phyloP scores from a whole-genome alignment of 1,284 basidiomycete species.

The Mycocalia duriaeana region DNA sequence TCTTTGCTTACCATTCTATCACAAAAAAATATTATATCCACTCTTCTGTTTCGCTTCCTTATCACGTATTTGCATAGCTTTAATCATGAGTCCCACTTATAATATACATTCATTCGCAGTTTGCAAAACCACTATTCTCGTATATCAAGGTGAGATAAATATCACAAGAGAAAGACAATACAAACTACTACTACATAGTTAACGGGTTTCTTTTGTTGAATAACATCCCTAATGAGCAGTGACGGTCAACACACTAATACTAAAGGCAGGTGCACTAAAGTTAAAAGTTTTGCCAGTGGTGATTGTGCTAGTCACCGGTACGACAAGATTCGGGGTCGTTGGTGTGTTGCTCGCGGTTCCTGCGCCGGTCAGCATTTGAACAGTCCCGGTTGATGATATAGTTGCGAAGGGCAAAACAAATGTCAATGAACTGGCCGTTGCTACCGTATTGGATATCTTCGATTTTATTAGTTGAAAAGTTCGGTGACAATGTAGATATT shows the following conservation, averaged over 20 bases:
- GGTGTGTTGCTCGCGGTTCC: slow-evolving; percentile 53
- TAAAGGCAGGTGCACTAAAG: slow-evolving; percentile 55
- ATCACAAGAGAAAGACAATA: too few relatives aligned
- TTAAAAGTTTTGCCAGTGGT: slow-evolving; percentile 44
- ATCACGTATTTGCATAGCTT: too few relatives aligned
- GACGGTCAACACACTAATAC: slow-evolving; percentile 49
- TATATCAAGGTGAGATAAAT: too few relatives aligned
- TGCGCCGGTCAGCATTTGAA: slow-evolving; percentile 44
- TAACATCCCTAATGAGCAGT: slow-evolving; percentile 16
- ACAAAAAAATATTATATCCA: too few relatives aligned
- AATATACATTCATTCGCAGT: too few relatives aligned
- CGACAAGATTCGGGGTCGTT: slow-evolving; percentile 38
- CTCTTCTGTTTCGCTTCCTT: too few relatives aligned
- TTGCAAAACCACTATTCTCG: too few relatives aligned
- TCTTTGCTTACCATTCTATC: too few relatives aligned
- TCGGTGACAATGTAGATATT: background rate
- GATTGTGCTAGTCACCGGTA: slow-evolving; percentile 41
- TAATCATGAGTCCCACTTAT: too few relatives aligned
- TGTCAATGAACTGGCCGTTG: slow-evolving; percentile 33
- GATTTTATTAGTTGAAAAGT: slow-evolving; percentile 1
- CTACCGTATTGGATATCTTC: slow-evolving; percentile 51
- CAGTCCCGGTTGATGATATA: slow-evolving; percentile 38
- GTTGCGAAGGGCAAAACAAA: slow-evolving; percentile 53
- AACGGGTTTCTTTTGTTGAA: background rate
- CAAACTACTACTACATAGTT: too few relatives aligned